Conservation (phyloP, 768 basidiomycete species). For the Serendipita sp. region DNA sequence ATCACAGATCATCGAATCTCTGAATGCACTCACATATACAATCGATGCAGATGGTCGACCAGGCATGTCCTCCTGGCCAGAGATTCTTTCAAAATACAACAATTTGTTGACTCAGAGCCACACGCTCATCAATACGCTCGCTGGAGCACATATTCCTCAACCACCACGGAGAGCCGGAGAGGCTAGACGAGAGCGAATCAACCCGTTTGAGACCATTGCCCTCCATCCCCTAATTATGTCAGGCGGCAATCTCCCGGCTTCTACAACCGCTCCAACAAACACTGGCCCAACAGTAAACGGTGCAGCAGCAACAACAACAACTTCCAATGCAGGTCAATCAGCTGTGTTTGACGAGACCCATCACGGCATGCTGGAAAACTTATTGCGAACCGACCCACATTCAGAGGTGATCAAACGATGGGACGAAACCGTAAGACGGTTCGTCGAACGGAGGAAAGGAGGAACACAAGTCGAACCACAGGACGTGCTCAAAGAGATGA, state of each 20-base stretch:
- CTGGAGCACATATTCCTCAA: constrained; percentile 17
- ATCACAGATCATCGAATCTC: constrained; percentile 64
- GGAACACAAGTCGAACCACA: not conserved
- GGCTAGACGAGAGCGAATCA: constrained; percentile 17
- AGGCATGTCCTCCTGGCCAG: constrained; percentile 75
- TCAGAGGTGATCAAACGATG: constrained; percentile 58
- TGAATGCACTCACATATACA: constrained; percentile 30
- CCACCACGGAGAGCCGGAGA: constrained; percentile 7
- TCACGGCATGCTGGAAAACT: constrained; percentile 12
- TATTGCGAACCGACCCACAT: constrained; percentile 67
- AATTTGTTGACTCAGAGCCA: constrained; percentile 70
- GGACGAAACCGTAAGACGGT: constrained; percentile 55
- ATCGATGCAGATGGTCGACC: constrained; percentile 37
- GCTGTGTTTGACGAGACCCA: not conserved
- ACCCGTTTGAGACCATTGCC: constrained; percentile 48
- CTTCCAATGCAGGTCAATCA: not conserved
- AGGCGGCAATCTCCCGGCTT: not conserved
- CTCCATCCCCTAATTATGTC: constrained; percentile 38
- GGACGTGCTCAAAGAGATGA: constrained; percentile 11
- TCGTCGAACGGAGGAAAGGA: constrained; percentile 29
- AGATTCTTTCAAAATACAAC: constrained; percentile 74
- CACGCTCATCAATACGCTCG: constrained; percentile 50
- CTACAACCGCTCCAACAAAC: not conserved
- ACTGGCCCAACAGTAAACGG: not conserved
- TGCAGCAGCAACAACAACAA: not conserved